Base-by-base conservation (phyloP, 2,329 filamentous ascomycete genomes). In the Monilinia polystroma region DNA sequence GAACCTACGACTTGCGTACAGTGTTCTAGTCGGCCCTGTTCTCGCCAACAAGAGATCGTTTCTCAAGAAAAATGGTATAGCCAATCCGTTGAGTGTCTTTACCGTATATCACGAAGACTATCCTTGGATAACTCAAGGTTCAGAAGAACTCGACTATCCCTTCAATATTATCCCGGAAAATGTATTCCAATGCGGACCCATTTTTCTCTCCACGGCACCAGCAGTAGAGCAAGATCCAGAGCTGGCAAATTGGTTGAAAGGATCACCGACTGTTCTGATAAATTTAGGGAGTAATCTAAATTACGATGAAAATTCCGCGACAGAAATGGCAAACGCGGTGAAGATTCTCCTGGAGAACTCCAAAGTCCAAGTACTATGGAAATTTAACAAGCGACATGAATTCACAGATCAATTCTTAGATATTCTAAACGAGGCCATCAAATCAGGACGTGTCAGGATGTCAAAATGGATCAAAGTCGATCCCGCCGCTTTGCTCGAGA, bases 141-240 rank as follows among this genome's bases (percentile, higher is more conserved):
- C 64, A n/a, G 53, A 51, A 26, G 63, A 57, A 18, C 29, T 65
- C 10, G 63, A 71, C 20, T 67, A 82, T 76, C 70, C 81, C 78
- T 35, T 69, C 0, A 68, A 79, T 12, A 35, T 35, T 3, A 72
- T 80, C 2, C 80, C 79, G 0, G 62, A 72, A 0, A 78, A 82
- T 52, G 73, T 83, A 7, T 70, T 78, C 1, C 73, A 77, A 1
- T 82, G 80, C 62, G 82, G 81, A 0, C 82, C 82, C 0, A 82
- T 84, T 23, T 69, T 81, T 12, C 74, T 78, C 0, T 69, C 72
- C 0, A 73, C 75, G 1, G 67, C 71, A 0, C 67, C 77, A 0
- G 74, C 81, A 0, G 45, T 70, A 7, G 74, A 78, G 12, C 75
- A 78, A 11, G 80, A 82, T 43, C 74, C 77, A 0, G 76, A 78